Conservation (phyloP, 2,329 filamentous ascomycete species). For the Pseudopithomyces maydicus region DNA sequence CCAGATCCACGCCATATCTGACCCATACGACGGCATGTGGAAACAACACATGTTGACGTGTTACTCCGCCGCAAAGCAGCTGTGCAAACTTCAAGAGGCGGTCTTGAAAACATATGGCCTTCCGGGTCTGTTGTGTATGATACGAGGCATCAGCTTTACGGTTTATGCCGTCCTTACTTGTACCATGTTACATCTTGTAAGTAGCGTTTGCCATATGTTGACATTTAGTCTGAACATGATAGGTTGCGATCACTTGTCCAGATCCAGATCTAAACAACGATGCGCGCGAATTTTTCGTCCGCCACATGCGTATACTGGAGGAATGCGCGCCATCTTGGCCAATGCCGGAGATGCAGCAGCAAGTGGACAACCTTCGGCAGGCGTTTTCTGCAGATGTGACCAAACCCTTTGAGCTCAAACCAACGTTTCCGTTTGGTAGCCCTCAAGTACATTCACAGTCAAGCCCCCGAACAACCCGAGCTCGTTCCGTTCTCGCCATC, state of each 20-base stretch:
- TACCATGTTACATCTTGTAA: conserved; percentile 89
- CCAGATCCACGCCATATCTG: conserved; percentile 75
- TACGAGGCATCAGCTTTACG: conserved; percentile 90
- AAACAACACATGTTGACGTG: conserved; percentile 87
- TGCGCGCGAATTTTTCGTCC: conserved; percentile 84
- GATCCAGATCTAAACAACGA: conserved; percentile 86
- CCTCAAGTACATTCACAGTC: conserved; percentile 67
- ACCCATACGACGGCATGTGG: conserved; percentile 80
- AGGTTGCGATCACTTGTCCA: conserved; percentile 92
- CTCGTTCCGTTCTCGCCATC: conserved; percentile 57
- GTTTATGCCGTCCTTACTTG: conserved; percentile 93
- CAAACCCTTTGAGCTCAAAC: conserved; percentile 87
- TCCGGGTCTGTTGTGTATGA: conserved; percentile 85
- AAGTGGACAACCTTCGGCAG: conserved; percentile 85
- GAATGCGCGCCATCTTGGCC: conserved; percentile 82
- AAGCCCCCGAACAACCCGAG: conserved; percentile 62
- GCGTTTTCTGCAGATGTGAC: conserved; percentile 87
- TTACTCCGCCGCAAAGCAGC: conserved; percentile 79
- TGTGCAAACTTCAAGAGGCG: conserved; percentile 87
- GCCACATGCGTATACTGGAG: conserved; percentile 93
- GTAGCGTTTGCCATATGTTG: conserved; percentile 45
- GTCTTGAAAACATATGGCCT: conserved; percentile 78
- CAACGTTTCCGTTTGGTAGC: conserved; percentile 84
- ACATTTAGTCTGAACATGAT: conserved; percentile 15
- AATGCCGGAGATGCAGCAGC: conserved; percentile 86